Evolutionary conservation across 2,329 filamentous ascomycete species (phyloP).

Genomic region (Aureobasidium namibiae): DNA sequence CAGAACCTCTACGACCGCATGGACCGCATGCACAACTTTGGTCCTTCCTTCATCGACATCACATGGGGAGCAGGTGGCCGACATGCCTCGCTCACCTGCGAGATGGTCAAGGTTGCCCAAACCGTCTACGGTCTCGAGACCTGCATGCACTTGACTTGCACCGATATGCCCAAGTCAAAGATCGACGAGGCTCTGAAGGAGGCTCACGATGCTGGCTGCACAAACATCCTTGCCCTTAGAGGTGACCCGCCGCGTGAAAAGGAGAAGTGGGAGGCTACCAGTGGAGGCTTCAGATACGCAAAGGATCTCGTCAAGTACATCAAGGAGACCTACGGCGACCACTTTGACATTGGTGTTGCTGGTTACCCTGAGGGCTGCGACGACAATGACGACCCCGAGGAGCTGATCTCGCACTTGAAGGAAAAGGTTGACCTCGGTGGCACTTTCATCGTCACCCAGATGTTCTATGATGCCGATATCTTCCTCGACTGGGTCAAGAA

Average conservation of each 20-base stretch:
- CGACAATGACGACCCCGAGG: slow-evolving; percentile 79
- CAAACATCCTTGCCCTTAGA: slow-evolving; percentile 88
- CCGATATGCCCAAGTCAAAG: slow-evolving; percentile 90
- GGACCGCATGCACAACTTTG: slow-evolving; percentile 95
- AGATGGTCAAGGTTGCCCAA: slow-evolving; percentile 96
- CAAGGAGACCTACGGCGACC: slow-evolving; percentile 66
- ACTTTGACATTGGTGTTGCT: slow-evolving; percentile 96
- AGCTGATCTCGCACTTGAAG: slow-evolving; percentile 84
- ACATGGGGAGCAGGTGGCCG: slow-evolving; percentile 96
- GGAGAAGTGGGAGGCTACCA: slow-evolving; percentile 84
- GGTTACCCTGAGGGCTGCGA: slow-evolving; percentile 95
- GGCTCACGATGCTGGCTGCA: slow-evolving; percentile 91
- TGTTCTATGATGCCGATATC: slow-evolving; percentile 98
- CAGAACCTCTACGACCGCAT: slow-evolving; percentile 99
- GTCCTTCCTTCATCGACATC: slow-evolving; percentile 93
- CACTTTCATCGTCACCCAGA: slow-evolving; percentile 93
- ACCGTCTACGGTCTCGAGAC: slow-evolving; percentile 93
- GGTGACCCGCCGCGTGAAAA: slow-evolving; percentile 91
- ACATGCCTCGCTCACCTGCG: slow-evolving; percentile 83
- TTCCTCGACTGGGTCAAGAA: slow-evolving; percentile 86
- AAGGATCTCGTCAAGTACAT: slow-evolving; percentile 85
- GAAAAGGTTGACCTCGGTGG: slow-evolving; percentile 94
- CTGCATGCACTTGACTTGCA: slow-evolving; percentile 98
- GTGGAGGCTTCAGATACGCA: slow-evolving; percentile 84
- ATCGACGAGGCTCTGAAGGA: slow-evolving; percentile 80